phyloP scores from a whole-genome alignment of 2,329 filamentous ascomycete genomes.

The Tolypocladium ovalisporum region DNA sequence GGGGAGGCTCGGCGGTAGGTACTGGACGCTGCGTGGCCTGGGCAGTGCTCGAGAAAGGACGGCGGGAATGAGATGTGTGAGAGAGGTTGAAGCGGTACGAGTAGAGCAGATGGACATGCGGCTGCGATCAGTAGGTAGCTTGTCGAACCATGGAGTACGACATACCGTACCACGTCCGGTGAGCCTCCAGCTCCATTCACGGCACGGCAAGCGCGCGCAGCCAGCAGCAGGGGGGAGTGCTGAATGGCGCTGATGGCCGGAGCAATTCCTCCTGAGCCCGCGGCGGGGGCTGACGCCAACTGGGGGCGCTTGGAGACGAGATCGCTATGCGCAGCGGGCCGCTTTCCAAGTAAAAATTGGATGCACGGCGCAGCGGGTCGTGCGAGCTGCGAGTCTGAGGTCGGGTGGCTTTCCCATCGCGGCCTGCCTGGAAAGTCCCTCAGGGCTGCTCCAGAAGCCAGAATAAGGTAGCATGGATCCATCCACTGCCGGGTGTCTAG shows the following conservation, averaged over 20 bases:
- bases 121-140: neutral
- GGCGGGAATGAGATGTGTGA: neutral
- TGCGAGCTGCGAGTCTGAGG: neutral
- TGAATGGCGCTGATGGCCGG: neutral
- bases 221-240: neutral
- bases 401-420: neutral
- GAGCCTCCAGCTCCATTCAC: no score
- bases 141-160: neutral
- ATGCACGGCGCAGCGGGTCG: neutral
- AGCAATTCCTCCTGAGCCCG: neutral
- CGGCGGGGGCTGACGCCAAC: neutral
- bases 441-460: neutral
- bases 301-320: neutral
- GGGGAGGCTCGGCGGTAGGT: no score
- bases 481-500: neutral
- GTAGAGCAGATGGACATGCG: neutral
- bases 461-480: neutral
- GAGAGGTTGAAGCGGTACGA: no score
- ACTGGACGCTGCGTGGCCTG: no score
- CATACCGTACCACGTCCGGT: neutral
- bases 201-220: neutral
- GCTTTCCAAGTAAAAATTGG: no score
- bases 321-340: neutral
- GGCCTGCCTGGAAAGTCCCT: neutral
- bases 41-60: neutral